Conservation (phyloP, 73 alveolate genomes). For the Tetrahymena elliotti region DNA sequence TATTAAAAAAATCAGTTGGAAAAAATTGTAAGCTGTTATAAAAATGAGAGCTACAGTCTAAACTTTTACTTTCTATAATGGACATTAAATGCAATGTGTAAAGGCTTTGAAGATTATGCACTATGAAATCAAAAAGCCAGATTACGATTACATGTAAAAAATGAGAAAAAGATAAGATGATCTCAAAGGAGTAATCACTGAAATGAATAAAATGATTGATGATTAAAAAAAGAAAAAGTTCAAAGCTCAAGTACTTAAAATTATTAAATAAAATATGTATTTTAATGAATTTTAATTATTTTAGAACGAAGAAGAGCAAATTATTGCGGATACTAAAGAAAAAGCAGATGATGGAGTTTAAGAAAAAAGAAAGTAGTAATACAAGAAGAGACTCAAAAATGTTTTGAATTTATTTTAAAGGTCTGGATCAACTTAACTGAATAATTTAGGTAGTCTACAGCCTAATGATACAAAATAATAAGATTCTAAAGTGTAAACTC, state of each 20-base stretch:
- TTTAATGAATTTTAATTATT: background rate
- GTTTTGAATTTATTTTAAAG: background rate
- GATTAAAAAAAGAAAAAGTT: background rate
- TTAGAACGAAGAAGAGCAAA: background rate
- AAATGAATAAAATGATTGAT: background rate
- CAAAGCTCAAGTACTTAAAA: background rate
- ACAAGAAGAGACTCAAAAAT: background rate
- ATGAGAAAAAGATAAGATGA: background rate
- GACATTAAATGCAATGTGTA: background rate
- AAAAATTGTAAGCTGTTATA: background rate
- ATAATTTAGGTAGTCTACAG: background rate
- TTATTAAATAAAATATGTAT: background rate
- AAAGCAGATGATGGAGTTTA: background rate
- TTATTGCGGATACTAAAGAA: background rate
- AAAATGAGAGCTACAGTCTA: background rate
- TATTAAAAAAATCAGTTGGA: background rate
- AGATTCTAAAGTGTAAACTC: background rate
- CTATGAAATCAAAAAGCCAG: background rate
- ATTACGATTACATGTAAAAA: background rate
- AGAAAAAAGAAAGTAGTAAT: background rate
- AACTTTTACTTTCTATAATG: background rate
- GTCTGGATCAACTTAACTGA: background rate
- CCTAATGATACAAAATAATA: background rate
- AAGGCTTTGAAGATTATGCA: background rate
- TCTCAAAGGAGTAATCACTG: background rate